Evolutionary conservation across 176 grass and related monocot genomes (phyloP).

Genomic region (Calamus simplicifolius): DNA sequence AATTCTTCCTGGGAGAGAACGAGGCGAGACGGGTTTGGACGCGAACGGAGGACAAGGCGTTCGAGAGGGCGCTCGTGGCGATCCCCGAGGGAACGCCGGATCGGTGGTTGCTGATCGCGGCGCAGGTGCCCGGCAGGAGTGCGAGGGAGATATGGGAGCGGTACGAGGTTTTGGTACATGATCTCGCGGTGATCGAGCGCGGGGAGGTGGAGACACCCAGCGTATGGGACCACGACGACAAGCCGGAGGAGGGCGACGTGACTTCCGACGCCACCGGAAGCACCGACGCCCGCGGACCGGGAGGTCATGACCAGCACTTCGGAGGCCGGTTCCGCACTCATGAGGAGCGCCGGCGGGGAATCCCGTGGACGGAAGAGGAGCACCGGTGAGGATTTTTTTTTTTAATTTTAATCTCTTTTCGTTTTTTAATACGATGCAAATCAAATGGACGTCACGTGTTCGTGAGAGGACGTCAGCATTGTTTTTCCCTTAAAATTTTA

Average conservation of each 20-base stretch:
- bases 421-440: too few species aligned
- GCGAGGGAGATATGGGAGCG: conserved; percentile 45
- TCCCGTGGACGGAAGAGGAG: conserved; percentile 81
- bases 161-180: conserved; percentile 62
- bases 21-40: conserved; percentile 34
- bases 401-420: not conserved
- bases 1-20: too few species aligned
- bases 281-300: conserved; percentile 7
- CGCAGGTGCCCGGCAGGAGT: conserved; percentile 39
- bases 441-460: too few species aligned
- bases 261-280: not conserved
- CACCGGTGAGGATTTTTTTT: conserved; percentile 37
- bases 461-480: too few species aligned
- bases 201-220: conserved; percentile 44
- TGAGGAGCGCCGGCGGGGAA: conserved; percentile 36
- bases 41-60: conserved; percentile 77
- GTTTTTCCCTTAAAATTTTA: too few species aligned
- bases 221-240: conserved; percentile 29
- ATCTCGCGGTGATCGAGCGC: conserved; percentile 65
- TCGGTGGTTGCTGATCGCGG: conserved; percentile 54
- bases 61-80: conserved; percentile 64
- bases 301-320: too few species aligned
- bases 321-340: not conserved
- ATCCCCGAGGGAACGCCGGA: conserved; percentile 50
- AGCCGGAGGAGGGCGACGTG: not conserved